phyloP scores from a whole-genome alignment of 1,284 basidiomycete genomes.

The Leccinum fuscescens region DNA sequence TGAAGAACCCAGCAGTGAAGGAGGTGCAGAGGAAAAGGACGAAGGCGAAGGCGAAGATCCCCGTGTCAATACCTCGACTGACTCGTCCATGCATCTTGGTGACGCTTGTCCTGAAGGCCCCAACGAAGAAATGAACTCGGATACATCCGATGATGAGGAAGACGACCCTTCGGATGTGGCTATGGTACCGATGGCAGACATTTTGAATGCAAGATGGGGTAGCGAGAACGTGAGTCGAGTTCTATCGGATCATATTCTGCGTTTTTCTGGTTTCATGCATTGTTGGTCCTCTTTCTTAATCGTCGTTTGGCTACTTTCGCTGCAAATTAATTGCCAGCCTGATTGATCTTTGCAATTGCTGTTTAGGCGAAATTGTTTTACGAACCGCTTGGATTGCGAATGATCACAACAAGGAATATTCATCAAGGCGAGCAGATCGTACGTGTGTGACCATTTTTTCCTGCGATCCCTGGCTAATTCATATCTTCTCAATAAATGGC shows the following conservation, averaged over 20 bases:
- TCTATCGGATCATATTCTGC: not conserved
- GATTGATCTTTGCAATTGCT: not conserved
- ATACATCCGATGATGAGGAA: conserved; percentile 60
- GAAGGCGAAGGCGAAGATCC: conserved; percentile 20
- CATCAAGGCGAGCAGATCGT: conserved; percentile 87
- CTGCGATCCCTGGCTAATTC: not conserved
- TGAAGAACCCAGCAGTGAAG: conserved; percentile 23
- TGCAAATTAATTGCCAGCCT: not conserved
- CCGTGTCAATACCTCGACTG: conserved; percentile 30
- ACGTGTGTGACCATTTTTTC: conserved; percentile 26
- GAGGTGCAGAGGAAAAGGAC: conserved; percentile 33
- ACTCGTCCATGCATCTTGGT: conserved; percentile 56
- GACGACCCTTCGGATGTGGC: conserved; percentile 73
- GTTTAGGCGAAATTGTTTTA: conserved; percentile 82
- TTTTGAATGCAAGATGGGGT: conserved; percentile 87
- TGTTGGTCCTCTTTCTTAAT: not conserved
- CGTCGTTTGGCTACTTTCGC: not conserved
- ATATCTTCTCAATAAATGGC: not conserved
- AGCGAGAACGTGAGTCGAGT: conserved; percentile 71
- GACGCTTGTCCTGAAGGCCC: conserved; percentile 20
- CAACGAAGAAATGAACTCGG: conserved; percentile 40
- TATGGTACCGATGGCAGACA: conserved; percentile 97
- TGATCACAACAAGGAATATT: conserved; percentile 81
- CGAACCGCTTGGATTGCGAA: conserved; percentile 69
- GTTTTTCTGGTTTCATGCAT: not conserved